A percentile compares a stretch with the other conserved stretches of the same genome.
Evolutionary conservation across 2,329 filamentous ascomycete genomes (phyloP).

Genomic region (Sclerotinia sclerotiorum): DNA sequence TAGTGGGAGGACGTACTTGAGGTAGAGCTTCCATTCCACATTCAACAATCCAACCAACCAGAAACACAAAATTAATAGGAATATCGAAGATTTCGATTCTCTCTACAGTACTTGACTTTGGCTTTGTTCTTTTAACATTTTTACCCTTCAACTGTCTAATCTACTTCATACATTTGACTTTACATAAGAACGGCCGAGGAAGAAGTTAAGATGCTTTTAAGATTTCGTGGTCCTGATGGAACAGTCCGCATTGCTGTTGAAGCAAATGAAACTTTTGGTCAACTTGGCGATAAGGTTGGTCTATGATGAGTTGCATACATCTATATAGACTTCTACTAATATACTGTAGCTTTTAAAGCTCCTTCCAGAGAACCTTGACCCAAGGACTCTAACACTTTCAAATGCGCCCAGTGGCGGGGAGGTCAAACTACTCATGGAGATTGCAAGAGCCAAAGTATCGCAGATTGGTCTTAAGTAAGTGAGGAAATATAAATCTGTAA

Average conservation of each 20-base stretch:
- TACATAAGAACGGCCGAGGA: neutral
- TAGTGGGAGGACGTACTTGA: conserved; percentile 11
- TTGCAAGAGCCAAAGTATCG: conserved; percentile 55
- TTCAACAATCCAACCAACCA: neutral
- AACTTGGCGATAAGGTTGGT: conserved; percentile 55
- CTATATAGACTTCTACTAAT: conserved; percentile 26
- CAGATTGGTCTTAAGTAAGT: conserved; percentile 60
- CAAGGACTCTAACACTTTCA: conserved; percentile 59
- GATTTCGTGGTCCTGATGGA: conserved; percentile 77
- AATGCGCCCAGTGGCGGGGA: conserved; percentile 60
- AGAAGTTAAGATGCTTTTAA: conserved; percentile 34
- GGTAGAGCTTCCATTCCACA: neutral
- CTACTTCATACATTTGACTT: neutral
- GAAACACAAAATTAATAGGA: conserved; percentile 4
- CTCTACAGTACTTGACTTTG: neutral
- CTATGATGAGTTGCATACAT: neutral
- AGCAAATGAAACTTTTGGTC: conserved; percentile 68
- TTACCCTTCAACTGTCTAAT: neutral
- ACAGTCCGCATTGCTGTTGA: conserved; percentile 84
- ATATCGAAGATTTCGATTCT: neutral
- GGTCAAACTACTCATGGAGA: conserved; percentile 58
- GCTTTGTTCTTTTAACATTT: neutral
- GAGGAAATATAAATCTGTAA: neutral
- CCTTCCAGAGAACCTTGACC: conserved; percentile 62
- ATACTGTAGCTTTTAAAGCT: conserved; percentile 53